Evolutionary conservation across 2,329 filamentous ascomycete genomes (phyloP).

Genomic region (Furcasterigmium furcatum): DNA sequence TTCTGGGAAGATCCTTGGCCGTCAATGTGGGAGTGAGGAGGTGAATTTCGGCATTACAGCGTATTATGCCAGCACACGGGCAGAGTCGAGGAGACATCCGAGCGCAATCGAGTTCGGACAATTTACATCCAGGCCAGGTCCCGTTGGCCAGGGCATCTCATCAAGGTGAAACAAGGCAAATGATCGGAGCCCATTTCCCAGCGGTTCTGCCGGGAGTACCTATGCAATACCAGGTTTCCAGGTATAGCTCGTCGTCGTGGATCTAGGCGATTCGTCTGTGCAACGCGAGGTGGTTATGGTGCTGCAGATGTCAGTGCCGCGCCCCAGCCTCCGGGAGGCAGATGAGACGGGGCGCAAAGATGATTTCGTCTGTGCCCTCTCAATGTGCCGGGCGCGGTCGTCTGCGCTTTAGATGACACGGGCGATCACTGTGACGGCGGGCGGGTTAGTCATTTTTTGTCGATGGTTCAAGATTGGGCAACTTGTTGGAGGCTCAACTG

Average conservation of each 20-base stretch:
- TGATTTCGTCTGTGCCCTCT: conserved; percentile 3
- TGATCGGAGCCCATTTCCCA: neutral
- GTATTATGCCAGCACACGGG: no score
- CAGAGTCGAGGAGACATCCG: no score
- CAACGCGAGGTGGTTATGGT: neutral
- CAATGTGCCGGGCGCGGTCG: neutral
- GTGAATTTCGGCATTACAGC: no score
- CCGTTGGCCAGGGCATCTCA: neutral
- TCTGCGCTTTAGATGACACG: neutral
- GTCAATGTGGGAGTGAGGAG: no score
- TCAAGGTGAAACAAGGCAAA: neutral
- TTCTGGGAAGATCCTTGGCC: no score
- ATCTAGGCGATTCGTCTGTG: neutral
- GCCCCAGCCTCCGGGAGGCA: neutral
- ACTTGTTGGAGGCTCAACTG: no score
- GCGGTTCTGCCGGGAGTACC: no score
- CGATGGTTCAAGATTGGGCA: no score
- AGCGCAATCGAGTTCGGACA: neutral
- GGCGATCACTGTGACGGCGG: neutral
- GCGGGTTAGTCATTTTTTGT: no score
- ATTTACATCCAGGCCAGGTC: neutral
- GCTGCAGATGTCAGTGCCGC: neutral
- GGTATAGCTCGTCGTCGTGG: neutral
- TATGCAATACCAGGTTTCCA: no score
- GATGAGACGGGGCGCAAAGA: conserved; percentile 1